Percentiles rank a stretch among this genome's conserved stretches.
These are phyloP conservation scores for Tothia fuscella DNA, from an alignment of 2,329 filamentous ascomycete species.

Conservation along the genomic window DNA sequence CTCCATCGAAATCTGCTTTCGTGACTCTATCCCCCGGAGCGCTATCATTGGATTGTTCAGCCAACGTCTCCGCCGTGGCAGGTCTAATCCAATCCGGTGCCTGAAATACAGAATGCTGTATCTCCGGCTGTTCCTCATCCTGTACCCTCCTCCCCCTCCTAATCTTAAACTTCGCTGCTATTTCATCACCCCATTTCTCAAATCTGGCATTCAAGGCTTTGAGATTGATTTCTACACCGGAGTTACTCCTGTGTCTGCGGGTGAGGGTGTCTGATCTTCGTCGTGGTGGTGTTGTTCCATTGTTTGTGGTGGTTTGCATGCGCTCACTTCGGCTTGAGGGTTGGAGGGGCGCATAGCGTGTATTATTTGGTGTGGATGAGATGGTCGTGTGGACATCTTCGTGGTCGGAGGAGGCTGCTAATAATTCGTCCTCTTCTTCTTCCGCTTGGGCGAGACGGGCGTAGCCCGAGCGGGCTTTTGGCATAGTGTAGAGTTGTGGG, in stretches of 20 bases:
- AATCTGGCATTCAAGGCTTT: conserved; percentile 95
- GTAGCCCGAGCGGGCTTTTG: conserved; percentile 31
- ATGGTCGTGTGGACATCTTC: conserved; percentile 24
- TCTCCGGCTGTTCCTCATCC: conserved; percentile 82
- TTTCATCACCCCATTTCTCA: conserved; percentile 95
- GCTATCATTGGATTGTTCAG: conserved; percentile 39
- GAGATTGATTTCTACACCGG: conserved; percentile 89
- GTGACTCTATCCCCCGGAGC: conserved; percentile 56
- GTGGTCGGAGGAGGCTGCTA: conserved; percentile 29
- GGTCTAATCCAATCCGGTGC: conserved; percentile 78
- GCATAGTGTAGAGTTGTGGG: conserved; percentile 17
- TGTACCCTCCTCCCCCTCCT: conserved; percentile 57
- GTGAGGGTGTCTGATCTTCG: background rate
- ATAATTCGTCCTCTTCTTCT: conserved; percentile 33
- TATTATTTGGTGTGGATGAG: conserved; percentile 20
- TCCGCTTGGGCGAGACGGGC: conserved; percentile 41
- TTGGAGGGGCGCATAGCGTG: conserved; percentile 37
- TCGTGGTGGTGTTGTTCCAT: background rate
- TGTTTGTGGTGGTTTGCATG: conserved; percentile 23
- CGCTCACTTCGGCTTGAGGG: conserved; percentile 28
- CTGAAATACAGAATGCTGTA: conserved; percentile 95
- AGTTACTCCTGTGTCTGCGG: conserved; percentile 56
- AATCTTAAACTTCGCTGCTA: conserved; percentile 92
- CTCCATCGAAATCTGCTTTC: conserved; percentile 69
- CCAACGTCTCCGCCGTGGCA: conserved; percentile 61